Percentiles rank a stretch among this genome's conserved stretches.
These are phyloP conservation scores for Colletotrichum magnum DNA, from an alignment of 2,329 filamentous ascomycete genomes.

Conservation along the genomic window DNA sequence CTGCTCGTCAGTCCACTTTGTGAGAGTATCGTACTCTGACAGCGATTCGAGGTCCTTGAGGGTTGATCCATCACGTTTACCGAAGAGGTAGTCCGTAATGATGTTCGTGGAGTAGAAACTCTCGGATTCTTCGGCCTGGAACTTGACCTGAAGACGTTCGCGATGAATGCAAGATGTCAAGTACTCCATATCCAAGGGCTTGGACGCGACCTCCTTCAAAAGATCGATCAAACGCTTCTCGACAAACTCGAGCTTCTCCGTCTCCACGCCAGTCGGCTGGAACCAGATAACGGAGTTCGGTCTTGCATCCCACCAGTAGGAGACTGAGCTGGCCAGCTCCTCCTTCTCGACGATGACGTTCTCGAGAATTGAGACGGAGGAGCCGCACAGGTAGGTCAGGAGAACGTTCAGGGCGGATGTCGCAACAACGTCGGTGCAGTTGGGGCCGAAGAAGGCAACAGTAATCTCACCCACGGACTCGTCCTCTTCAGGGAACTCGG, in stretches of 20 bases:
- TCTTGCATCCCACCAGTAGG: slow-evolving; percentile 83
- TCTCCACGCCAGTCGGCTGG: slow-evolving; percentile 87
- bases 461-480: slow-evolving; percentile 92
- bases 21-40: slow-evolving; percentile 76
- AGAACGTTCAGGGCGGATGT: slow-evolving; percentile 84
- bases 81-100: slow-evolving; percentile 94
- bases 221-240: slow-evolving; percentile 89
- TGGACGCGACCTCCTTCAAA: slow-evolving; percentile 83
- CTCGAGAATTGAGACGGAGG: slow-evolving; percentile 91
- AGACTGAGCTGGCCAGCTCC: slow-evolving; percentile 88
- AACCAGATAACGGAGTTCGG: slow-evolving; percentile 90
- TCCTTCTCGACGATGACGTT: slow-evolving; percentile 95
- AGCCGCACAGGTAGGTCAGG: slow-evolving; percentile 90
- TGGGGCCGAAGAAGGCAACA: slow-evolving; percentile 88
- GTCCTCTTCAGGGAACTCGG: slow-evolving; percentile 96
- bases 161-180: slow-evolving; percentile 88
- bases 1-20: slow-evolving; percentile 84
- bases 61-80: slow-evolving; percentile 85
- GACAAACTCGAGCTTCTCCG: slow-evolving; percentile 85
- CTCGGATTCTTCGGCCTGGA: slow-evolving; percentile 84
- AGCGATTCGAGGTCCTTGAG: slow-evolving; percentile 72
- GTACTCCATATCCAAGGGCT: slow-evolving; percentile 90
- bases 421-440: slow-evolving; percentile 78
- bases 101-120: slow-evolving; percentile 87
- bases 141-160: slow-evolving; percentile 85